These are phyloP conservation scores for Metschnikowia drakensbergensis DNA, from an alignment of 805 yeast species.

Conservation along the genomic window DNA sequence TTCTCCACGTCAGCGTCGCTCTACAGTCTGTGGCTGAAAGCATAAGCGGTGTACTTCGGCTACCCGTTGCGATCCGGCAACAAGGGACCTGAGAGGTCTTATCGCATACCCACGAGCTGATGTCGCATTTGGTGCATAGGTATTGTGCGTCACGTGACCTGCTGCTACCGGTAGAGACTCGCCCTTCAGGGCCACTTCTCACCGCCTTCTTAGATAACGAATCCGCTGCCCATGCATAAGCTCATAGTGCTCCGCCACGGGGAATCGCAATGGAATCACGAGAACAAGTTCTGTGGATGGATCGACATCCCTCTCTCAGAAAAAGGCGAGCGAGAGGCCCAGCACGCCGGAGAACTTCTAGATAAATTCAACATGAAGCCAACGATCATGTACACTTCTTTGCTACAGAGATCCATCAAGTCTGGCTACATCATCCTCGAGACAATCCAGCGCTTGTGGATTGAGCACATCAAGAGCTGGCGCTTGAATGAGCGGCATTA, in stretches of 20 bases:
- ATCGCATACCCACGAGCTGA: too few species aligned
- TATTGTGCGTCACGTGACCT: background rate
- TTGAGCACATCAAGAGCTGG: slow-evolving; percentile 39
- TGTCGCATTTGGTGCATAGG: background rate
- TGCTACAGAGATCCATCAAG: slow-evolving; percentile 38
- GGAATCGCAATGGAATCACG: slow-evolving; percentile 42
- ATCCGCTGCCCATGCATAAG: slow-evolving; percentile 21
- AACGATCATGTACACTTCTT: slow-evolving; percentile 35
- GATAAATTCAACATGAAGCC: slow-evolving; percentile 26
- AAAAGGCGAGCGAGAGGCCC: slow-evolving; percentile 39
- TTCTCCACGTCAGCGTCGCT: too few species aligned
- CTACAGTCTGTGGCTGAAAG: too few species aligned
- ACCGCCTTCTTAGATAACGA: background rate
- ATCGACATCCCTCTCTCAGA: slow-evolving; percentile 38
- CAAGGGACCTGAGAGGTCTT: too few species aligned
- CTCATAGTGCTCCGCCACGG: slow-evolving; percentile 44
- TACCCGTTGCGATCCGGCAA: too few species aligned
- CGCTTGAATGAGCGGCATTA: slow-evolving; percentile 43
- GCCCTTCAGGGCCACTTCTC: background rate
- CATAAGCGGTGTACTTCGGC: too few species aligned
- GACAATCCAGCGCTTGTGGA: slow-evolving; percentile 29
- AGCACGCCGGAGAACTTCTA: slow-evolving; percentile 36
- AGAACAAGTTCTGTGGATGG: slow-evolving; percentile 45
- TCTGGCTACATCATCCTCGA: slow-evolving; percentile 39
- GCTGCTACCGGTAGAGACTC: slow-evolving; percentile 1